phyloP scores from a whole-genome alignment of 768 basidiomycete genomes.

The Suillus placidus region DNA sequence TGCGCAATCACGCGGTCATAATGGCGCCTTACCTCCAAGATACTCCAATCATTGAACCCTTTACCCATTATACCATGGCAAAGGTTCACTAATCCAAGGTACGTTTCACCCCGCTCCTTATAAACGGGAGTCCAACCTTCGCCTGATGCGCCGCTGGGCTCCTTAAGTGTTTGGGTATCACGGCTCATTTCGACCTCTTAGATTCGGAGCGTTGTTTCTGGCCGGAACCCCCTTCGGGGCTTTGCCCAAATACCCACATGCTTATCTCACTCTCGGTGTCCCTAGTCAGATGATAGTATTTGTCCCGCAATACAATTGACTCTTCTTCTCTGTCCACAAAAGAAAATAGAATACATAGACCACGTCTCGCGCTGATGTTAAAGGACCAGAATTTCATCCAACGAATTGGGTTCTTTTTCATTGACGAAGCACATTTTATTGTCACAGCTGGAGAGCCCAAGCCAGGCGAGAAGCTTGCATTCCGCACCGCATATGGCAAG shows the following conservation, averaged over 20 bases:
- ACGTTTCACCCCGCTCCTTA: background rate
- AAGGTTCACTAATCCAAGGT: background rate
- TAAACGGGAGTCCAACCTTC: background rate
- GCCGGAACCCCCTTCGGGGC: conserved; percentile 3
- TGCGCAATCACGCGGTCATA: conserved; percentile 31
- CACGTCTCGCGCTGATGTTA: too few species aligned
- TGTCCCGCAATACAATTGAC: too few species aligned
- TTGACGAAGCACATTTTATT: background rate
- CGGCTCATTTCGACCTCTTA: background rate
- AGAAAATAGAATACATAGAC: too few species aligned
- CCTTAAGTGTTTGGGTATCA: conserved; percentile 2
- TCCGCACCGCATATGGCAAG: too few species aligned
- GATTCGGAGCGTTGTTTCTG: background rate
- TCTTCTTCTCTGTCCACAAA: too few species aligned
- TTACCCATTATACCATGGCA: conserved; percentile 18
- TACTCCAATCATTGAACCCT: conserved; percentile 12
- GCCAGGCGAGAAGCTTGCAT: background rate
- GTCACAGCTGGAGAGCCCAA: background rate
- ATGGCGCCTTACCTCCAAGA: conserved; percentile 31
- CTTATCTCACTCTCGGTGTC: background rate
- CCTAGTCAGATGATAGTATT: too few species aligned
- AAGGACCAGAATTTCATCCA: background rate
- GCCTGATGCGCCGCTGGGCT: conserved; percentile 1
- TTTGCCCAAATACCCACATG: conserved; percentile 16
- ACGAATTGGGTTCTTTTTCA: background rate